phyloP scores from a whole-genome alignment of 495 filamentous ascomycete species.

The Penicillium soppii region DNA sequence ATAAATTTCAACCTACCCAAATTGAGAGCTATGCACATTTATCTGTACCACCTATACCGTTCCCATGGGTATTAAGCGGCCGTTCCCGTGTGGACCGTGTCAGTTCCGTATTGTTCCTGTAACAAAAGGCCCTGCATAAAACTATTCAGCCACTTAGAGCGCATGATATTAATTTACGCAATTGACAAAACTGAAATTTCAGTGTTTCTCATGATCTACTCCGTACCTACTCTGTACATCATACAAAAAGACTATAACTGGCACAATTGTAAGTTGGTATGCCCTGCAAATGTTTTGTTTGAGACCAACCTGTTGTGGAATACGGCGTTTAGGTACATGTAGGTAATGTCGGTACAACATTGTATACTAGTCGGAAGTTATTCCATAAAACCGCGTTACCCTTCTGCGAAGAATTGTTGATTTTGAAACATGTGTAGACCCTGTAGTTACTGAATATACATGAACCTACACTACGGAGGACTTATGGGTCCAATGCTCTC shows the following conservation, averaged over 20 bases:
- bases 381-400: neutral
- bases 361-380: neutral
- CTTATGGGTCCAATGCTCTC: neutral
- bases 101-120: neutral
- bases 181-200: neutral
- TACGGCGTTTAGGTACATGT: too few species aligned
- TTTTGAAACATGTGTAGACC: neutral
- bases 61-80: slow-evolving; percentile 11
- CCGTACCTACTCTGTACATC: too few species aligned
- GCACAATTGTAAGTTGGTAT: neutral
- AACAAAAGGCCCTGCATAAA: neutral
- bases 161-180: neutral
- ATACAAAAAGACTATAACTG: neutral
- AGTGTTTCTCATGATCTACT: neutral
- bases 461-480: too few species aligned
- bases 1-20: too few species aligned
- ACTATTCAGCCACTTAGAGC: neutral
- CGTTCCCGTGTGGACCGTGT: slow-evolving; percentile 13
- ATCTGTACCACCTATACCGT: neutral
- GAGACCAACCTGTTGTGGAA: too few species aligned
- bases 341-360: too few species aligned
- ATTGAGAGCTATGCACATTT: neutral
- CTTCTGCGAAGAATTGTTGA: neutral
- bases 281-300: neutral
- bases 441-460: neutral